These are phyloP conservation scores for Penicillium expansum DNA, from an alignment of 2,329 filamentous ascomycete species.

Conservation along the genomic window DNA sequence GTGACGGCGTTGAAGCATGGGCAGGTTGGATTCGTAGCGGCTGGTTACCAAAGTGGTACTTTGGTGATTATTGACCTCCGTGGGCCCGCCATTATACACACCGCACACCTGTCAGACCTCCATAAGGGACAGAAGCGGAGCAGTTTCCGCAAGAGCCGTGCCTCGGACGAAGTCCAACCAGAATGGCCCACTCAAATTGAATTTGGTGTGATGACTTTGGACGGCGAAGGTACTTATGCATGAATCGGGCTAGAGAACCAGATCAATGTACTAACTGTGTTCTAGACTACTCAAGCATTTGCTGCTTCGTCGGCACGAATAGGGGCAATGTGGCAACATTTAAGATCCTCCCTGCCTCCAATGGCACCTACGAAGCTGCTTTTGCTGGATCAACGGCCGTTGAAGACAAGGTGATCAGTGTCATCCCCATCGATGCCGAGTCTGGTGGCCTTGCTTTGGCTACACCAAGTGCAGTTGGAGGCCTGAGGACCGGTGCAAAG, in stretches of 20 bases:
- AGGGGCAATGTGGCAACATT: constrained; percentile 81
- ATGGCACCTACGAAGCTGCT: constrained; percentile 68
- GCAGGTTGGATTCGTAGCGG: constrained; percentile 88
- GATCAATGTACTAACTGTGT: constrained; percentile 24
- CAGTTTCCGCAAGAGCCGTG: constrained; percentile 62
- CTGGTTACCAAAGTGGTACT: constrained; percentile 78
- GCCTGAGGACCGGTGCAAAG: constrained; percentile 69
- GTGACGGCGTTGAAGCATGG: constrained; percentile 78
- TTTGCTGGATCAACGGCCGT: constrained; percentile 66
- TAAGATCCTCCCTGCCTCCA: constrained; percentile 74
- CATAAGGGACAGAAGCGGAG: constrained; percentile 71
- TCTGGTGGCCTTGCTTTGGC: constrained; percentile 74
- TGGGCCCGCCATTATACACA: constrained; percentile 80
- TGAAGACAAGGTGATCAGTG: constrained; percentile 68
- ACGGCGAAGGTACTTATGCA: constrained; percentile 64
- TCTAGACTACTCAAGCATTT: constrained; percentile 82
- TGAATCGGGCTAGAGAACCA: neutral
- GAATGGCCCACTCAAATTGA: constrained; percentile 83
- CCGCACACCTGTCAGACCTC: constrained; percentile 69
- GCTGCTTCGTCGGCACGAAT: constrained; percentile 86
- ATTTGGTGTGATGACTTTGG: constrained; percentile 89
- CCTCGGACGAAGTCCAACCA: constrained; percentile 46
- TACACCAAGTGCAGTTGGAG: constrained; percentile 70
- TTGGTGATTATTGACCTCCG: constrained; percentile 83
- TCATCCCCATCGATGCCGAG: constrained; percentile 76